A percentile compares a stretch with the other conserved stretches of the same genome.
Evolutionary conservation across 441 rosid species (phyloP).

Genomic region (Gossypium schwendimanii): DNA sequence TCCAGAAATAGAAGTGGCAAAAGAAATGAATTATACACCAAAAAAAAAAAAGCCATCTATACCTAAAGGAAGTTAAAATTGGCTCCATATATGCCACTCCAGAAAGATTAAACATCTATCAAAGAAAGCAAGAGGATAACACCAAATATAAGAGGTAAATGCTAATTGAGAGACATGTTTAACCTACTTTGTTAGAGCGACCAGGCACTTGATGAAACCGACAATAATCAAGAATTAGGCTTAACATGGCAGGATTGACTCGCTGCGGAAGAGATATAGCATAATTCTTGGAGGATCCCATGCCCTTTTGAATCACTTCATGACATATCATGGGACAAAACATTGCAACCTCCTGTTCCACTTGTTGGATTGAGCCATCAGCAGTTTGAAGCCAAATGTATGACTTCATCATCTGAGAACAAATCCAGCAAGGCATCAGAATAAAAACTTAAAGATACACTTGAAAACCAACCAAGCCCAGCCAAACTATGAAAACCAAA

Average conservation of each 20-base stretch:
- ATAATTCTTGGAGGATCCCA: slow-evolving; percentile 57
- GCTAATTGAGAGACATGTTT: slow-evolving; percentile 11
- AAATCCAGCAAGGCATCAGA: slow-evolving; percentile 11
- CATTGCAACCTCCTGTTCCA: slow-evolving; percentile 75
- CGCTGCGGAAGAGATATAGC: slow-evolving; percentile 62
- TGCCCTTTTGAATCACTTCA: slow-evolving; percentile 53
- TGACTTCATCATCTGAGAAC: slow-evolving; percentile 55
- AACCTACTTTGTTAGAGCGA: slow-evolving; percentile 68
- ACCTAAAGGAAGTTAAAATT: slow-evolving; percentile 6
- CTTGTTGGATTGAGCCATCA: slow-evolving; percentile 69
- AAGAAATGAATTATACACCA: not conserved
- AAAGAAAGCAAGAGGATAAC: slow-evolving; percentile 13
- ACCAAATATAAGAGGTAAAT: slow-evolving; percentile 14
- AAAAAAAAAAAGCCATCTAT: slow-evolving; percentile 7
- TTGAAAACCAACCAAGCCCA: not conserved
- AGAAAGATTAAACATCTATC: slow-evolving; percentile 2
- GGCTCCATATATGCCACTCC: slow-evolving; percentile 8
- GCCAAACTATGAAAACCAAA: not conserved
- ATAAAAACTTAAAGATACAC: not conserved
- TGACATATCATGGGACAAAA: slow-evolving; percentile 67
- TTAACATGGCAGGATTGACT: slow-evolving; percentile 57
- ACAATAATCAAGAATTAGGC: slow-evolving; percentile 64
- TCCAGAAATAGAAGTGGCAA: not conserved
- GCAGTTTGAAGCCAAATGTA: slow-evolving; percentile 67
- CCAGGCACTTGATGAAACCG: slow-evolving; percentile 72